Base-by-base conservation (phyloP, 441 rosid genomes). In the Capsella rubella region DNA sequence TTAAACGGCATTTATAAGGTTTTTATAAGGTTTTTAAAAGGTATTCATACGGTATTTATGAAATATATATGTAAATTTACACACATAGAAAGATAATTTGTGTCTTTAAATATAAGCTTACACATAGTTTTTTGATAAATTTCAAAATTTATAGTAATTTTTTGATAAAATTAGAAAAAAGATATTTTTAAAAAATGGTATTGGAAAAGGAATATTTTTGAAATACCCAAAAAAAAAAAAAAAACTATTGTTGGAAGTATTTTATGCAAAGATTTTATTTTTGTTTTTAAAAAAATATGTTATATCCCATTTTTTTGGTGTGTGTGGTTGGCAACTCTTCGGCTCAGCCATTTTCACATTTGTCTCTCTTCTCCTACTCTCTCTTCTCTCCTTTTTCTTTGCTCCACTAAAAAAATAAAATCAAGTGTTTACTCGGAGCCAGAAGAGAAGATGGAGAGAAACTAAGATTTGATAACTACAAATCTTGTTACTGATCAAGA, bases 291-390 rank as follows among this genome's bases (percentile, higher is more conserved):
- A 34, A 14, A 53, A 53, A 28, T 56, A 56, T 66, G 53, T 31
- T 74, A 67, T 74, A 74, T 74, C 73, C 31, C 3, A 21, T 21
- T 42, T 54, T 54, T 1, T 47, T 12, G 21, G 0, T 43, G 45
- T 74, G 62, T 66, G 73, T 74, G 78, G 78, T 59, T 74, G 47
- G 50, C 61, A 66, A 57, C 9, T 58, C 43, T 47, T 64, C 21
- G 52, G 50, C 62, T 74, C 27, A 31, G 21, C 67, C 62, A 15
- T 32, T 51, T 52, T 53, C 63, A 50, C 57, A 60, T 60, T 61
- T 15, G 37, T 59, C 52, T 67, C 52, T 67, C 31, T 57, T 32
- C 51, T 75, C 62, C 34, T 43, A 51, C 47, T 67, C 18, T 6
- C 47, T 51, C 42, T 25, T 60, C 31, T 39, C 29, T 74, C 11